Percentiles rank a stretch among this genome's conserved stretches.
Conservation (phyloP, 192 early-diverging fungal species). For the Haplosporangium gracile region DNA sequence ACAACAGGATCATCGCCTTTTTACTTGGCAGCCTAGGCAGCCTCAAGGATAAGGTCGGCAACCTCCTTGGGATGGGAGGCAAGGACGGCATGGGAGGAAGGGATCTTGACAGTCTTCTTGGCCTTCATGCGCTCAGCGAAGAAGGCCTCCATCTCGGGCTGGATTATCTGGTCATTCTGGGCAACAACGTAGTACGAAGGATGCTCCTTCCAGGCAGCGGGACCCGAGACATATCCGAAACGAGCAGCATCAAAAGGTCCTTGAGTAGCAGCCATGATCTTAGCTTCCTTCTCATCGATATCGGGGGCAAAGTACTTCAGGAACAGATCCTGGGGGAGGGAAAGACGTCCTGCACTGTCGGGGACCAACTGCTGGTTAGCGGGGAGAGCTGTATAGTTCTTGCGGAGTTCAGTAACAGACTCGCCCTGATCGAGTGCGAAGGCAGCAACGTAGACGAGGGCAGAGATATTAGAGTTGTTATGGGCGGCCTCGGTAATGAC, state of each 20-base stretch:
- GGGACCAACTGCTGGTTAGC: not conserved
- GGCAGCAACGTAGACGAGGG: constrained; percentile 12
- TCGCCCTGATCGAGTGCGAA: constrained; percentile 8
- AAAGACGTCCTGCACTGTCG: not conserved
- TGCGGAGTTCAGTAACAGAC: not conserved
- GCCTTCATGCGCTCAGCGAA: constrained; percentile 3
- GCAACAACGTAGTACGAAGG: constrained; percentile 6
- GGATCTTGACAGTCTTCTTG: not conserved
- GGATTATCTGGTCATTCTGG: constrained; percentile 10
- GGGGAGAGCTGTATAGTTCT: not conserved
- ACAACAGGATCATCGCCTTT: not conserved
- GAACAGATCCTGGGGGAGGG: constrained; percentile 4
- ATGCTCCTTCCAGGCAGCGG: constrained; percentile 16
- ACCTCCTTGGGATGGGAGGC: constrained; percentile 13
- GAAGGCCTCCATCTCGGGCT: constrained; percentile 1
- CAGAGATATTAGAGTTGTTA: not conserved
- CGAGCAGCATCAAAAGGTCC: constrained; percentile 9
- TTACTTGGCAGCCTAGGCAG: constrained; percentile 3
- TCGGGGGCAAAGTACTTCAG: constrained; percentile 21
- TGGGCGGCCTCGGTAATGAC: not conserved
- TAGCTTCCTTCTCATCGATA: constrained; percentile 3
- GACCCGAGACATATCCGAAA: not conserved
- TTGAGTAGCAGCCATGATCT: constrained; percentile 8
- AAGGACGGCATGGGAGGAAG: not conserved
- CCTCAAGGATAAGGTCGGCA: not conserved